Percentiles rank a stretch among this genome's conserved stretches.
Evolutionary conservation across 176 grass and related monocot species (phyloP).

Genomic region (Puccinellia tenuiflora): DNA sequence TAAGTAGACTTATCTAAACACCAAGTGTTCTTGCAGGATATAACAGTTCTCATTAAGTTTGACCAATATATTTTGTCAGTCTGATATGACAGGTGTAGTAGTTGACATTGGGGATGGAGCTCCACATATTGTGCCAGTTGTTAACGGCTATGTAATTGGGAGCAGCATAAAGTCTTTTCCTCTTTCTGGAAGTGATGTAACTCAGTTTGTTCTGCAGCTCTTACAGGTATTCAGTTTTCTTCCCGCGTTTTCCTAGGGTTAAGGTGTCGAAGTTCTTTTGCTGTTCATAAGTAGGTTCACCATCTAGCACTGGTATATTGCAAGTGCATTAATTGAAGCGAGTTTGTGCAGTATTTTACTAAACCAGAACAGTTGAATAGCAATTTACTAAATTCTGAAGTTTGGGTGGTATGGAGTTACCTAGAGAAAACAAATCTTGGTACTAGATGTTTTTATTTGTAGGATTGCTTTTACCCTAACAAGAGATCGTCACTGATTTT

Average conservation of each 20-base stretch:
- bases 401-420: conserved; percentile 5
- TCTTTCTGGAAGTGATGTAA: conserved; percentile 75
- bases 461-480: neutral
- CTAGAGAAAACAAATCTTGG: neutral
- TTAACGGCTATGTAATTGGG: conserved; percentile 96
- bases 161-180: conserved; percentile 99
- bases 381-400: neutral
- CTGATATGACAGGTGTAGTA: conserved; percentile 99
- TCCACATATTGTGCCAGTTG: conserved; percentile 84
- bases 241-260: conserved; percentile 10
- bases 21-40: neutral
- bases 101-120: conserved; percentile 96
- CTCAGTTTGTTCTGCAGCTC: conserved; percentile 83
- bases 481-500: neutral
- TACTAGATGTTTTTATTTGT: neutral
- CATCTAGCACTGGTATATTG: neutral
- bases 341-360: neutral
- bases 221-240: conserved; percentile 57
- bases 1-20: neutral
- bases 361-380: neutral
- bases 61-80: conserved; percentile 69
- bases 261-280: neutral
- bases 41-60: conserved; percentile 40
- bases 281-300: conserved; percentile 13
- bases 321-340: conserved; percentile 17